Evolutionary conservation across 2,329 filamentous ascomycete species (phyloP).

Genomic region (Talaromyces marneffei): DNA sequence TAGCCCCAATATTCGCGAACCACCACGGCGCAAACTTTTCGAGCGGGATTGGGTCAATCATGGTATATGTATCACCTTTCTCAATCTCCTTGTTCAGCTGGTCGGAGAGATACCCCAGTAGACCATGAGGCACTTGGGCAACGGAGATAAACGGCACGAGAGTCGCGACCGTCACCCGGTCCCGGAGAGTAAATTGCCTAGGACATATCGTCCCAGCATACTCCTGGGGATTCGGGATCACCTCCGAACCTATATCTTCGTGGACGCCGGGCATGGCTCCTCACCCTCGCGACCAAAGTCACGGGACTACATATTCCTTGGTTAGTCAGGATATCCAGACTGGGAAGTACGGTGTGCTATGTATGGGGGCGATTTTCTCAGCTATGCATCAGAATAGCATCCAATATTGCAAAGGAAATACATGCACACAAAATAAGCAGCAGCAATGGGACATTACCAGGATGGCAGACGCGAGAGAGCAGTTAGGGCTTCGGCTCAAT

Average conservation of each 20-base stretch:
- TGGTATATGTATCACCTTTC: slow-evolving; percentile 85
- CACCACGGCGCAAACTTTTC: slow-evolving; percentile 75
- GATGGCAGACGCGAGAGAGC: not conserved
- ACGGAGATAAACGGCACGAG: slow-evolving; percentile 76
- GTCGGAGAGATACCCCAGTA: slow-evolving; percentile 72
- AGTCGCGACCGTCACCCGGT: slow-evolving; percentile 77
- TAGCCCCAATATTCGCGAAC: slow-evolving; percentile 84
- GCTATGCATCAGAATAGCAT: not conserved
- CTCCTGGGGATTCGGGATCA: slow-evolving; percentile 33
- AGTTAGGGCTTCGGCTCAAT: slow-evolving; percentile 8
- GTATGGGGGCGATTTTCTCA: not conserved
- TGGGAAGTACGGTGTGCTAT: not conserved
- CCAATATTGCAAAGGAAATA: not conserved
- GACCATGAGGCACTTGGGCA: slow-evolving; percentile 65
- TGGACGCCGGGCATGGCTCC: slow-evolving; percentile 33
- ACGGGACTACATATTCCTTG: slow-evolving; percentile 28
- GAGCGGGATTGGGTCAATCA: slow-evolving; percentile 69
- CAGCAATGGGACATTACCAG: slow-evolving; percentile 7
- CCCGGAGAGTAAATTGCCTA: slow-evolving; percentile 73
- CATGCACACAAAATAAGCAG: not conserved
- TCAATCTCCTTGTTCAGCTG: slow-evolving; percentile 88
- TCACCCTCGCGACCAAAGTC: slow-evolving; percentile 24
- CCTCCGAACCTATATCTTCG: slow-evolving; percentile 22
- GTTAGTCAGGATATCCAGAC: not conserved
- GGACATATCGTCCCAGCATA: slow-evolving; percentile 65